Base-by-base conservation (phyloP, 1,284 basidiomycete species). In the Blastosporella zonata region DNA sequence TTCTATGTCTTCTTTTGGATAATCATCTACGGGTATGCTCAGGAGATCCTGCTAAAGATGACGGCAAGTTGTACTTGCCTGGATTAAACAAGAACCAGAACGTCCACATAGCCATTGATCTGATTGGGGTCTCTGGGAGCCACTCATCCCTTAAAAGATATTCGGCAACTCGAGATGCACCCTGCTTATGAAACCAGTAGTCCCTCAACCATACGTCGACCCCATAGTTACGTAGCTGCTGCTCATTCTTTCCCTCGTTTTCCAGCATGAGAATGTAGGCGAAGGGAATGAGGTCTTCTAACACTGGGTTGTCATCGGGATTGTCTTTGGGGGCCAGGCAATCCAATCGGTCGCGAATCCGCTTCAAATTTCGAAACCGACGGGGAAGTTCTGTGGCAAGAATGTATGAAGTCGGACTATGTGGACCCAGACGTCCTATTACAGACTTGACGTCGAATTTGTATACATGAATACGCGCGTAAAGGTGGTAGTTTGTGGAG, bases 181-280 rank as follows among this genome's bases (percentile, higher is more conserved):
- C 83, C 41, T 58, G 61, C 40, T 65, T 65, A 46, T 68, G 72
- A 59, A 74, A 86, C 79, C 74, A 81, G 62, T 68, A 77, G 44
- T 67, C 78, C 54, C 67, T 67, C 28, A 81, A 56, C 80, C 75
- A 84, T 33, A 47, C 65, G 54, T 69, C 68, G 47, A 75, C 74
- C 50, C 57, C 79, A 63, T 69, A 85, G 57, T 75, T 78, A 40
- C 78, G 64, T 25, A 93, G 73, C 58, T 91, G 88, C 23, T 47
- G 64, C 43, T 79, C 71, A 59, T 94, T 94, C 65, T 81, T 84
- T 29, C 85, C 88, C 47, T 91, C 84, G 62, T 90, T 88, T 68
- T 94, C 91, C 37, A 85, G 67, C 67, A 90, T 71, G 80, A 93
- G 81, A 47, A 90, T 65, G 62, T 87, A 92, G 1, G 82, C 73